phyloP scores from a whole-genome alignment of 768 basidiomycete species.

The Cyathus striatus region DNA sequence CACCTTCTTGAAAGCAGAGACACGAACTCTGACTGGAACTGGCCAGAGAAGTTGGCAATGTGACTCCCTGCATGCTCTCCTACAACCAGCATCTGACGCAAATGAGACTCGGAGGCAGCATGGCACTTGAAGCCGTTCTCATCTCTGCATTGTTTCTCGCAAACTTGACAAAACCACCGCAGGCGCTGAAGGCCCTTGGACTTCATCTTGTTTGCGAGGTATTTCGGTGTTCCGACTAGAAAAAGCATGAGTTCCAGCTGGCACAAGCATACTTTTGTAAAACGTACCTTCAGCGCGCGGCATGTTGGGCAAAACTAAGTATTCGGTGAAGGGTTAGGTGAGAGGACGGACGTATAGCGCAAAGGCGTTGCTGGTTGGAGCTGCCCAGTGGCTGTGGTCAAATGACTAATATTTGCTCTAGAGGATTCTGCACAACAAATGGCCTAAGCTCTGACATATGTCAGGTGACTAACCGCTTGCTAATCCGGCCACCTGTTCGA shows the following conservation, averaged over 20 bases:
- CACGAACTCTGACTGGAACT: constrained; percentile 94
- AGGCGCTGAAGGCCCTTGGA: constrained; percentile 93
- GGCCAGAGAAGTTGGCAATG: constrained; percentile 82
- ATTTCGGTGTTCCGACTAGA: constrained; percentile 83
- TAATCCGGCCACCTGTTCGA: too few species aligned
- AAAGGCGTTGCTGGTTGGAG: not conserved
- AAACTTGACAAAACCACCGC: constrained; percentile 98
- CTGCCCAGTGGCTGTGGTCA: not conserved
- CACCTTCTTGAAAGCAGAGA: constrained; percentile 79
- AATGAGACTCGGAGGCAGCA: constrained; percentile 79
- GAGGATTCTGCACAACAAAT: not conserved
- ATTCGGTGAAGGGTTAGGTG: not conserved
- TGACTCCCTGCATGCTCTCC: constrained; percentile 92
- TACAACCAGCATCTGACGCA: constrained; percentile 96
- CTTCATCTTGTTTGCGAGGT: constrained; percentile 94
- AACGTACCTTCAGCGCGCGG: constrained; percentile 76
- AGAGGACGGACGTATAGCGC: not conserved
- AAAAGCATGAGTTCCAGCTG: constrained; percentile 1
- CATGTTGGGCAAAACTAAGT: constrained; percentile 34
- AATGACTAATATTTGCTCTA: not conserved
- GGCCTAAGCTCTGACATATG: too few species aligned
- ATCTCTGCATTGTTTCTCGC: constrained; percentile 97
- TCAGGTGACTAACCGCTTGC: too few species aligned
- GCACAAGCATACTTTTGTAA: not conserved
- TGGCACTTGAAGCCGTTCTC: constrained; percentile 99